Conservation (phyloP, 768 basidiomycete species). For the Hortiboletus flavorubellus region DNA sequence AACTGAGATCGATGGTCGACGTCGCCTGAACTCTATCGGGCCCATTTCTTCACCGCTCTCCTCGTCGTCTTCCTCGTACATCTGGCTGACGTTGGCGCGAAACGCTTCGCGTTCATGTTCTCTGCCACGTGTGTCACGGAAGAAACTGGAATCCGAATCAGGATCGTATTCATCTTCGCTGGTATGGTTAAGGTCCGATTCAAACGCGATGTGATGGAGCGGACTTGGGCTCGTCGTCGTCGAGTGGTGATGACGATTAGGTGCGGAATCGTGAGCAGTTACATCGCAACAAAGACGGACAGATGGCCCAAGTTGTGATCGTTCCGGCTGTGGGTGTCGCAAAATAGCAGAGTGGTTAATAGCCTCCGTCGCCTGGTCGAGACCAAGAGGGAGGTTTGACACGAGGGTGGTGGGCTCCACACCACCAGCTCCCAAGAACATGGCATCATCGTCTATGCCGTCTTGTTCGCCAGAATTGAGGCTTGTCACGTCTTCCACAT, state of each 20-base stretch:
- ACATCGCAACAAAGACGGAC: conserved; percentile 25
- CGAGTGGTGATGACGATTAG: conserved; percentile 27
- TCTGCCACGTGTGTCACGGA: conserved; percentile 26
- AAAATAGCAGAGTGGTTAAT: conserved; percentile 18
- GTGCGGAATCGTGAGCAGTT: conserved; percentile 19
- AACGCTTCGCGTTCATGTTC: conserved; percentile 24
- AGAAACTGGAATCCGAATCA: conserved; percentile 35
- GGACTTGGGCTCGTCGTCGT: conserved; percentile 40
- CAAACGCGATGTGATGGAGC: conserved; percentile 33
- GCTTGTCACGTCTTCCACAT: conserved; percentile 41
- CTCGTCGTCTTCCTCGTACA: conserved; percentile 33
- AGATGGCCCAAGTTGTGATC: conserved; percentile 19
- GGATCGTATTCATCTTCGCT: conserved; percentile 32
- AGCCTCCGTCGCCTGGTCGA: conserved; percentile 23
- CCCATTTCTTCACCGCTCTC: conserved; percentile 36
- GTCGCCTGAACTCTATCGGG: conserved; percentile 35
- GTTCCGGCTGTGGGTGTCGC: conserved; percentile 34
- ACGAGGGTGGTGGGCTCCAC: conserved; percentile 34
- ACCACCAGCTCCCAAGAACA: conserved; percentile 52
- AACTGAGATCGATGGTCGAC: conserved; percentile 32
- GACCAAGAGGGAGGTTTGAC: conserved; percentile 35
- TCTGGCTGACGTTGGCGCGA: conserved; percentile 32
- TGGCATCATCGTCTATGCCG: conserved; percentile 48
- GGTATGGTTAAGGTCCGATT: conserved; percentile 28
- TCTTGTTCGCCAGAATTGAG: conserved; percentile 46